These are phyloP conservation scores for Hansfordia pulvinata DNA, from an alignment of 2,329 filamentous ascomycete species.

Conservation along the genomic window DNA sequence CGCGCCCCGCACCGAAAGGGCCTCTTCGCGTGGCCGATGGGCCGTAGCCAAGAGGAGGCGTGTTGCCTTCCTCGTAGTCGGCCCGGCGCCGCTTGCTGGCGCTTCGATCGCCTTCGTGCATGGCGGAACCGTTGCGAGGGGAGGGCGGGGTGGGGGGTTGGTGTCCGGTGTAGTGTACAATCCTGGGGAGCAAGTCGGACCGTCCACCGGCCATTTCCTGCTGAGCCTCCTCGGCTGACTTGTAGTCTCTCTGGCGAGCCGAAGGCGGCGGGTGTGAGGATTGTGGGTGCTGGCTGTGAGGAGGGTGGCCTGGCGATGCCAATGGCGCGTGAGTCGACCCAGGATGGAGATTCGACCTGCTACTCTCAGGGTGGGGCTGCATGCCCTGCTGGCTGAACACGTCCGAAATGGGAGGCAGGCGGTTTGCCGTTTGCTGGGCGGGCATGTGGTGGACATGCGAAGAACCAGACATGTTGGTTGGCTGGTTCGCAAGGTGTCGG, in stretches of 20 bases:
- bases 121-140: constrained; percentile 40
- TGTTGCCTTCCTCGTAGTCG: constrained; percentile 89
- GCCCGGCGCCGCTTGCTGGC: constrained; percentile 64
- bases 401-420: constrained; percentile 84
- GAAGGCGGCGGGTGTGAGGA: too few relatives aligned
- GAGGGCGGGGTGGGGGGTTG: constrained; percentile 89
- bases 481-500: constrained; percentile 67
- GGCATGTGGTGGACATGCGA: constrained; percentile 87
- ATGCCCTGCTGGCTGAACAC: constrained; percentile 77
- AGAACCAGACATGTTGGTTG: constrained; percentile 68
- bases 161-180: constrained; percentile 90
- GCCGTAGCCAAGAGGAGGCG: constrained; percentile 64
- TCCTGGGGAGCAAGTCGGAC: constrained; percentile 79
- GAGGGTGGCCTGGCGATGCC: constrained; percentile 65
- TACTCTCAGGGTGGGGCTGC: constrained; percentile 39
- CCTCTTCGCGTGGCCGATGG: constrained; percentile 47
- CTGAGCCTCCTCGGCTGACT: constrained; percentile 91
- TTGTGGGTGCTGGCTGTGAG: constrained; percentile 33
- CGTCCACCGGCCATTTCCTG: constrained; percentile 82
- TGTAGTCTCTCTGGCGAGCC: constrained; percentile 69
- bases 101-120: constrained; percentile 39
- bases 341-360: constrained; percentile 38
- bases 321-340: constrained; percentile 53
- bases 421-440: constrained; percentile 79
- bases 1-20: constrained; percentile 68